Base-by-base conservation (phyloP, 148 eudicot genomes). In the Camellia sinensis region DNA sequence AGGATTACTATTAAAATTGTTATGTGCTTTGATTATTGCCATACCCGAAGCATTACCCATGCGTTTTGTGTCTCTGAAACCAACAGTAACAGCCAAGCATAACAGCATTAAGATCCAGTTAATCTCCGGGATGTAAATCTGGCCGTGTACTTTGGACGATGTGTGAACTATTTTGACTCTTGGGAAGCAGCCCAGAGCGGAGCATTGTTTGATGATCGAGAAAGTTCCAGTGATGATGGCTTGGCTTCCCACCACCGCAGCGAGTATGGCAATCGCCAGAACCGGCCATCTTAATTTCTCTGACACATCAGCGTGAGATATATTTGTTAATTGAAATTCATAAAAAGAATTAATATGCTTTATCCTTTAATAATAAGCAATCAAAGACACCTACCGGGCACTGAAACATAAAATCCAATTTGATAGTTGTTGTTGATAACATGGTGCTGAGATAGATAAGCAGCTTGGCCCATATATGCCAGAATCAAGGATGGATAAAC, bases 381-480 rank as follows among this genome's bases (percentile, higher is more conserved):
- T 11, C 37, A 15, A 74, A 50, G 5, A 45, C 62, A 64, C 80
- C 40, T 88, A 96, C 99, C 92, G 57, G 99, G 99, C 59, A 96
- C 99, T 56, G 99, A 96, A 50, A 96, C 92, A 74, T 96, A 96
- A 86, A 96, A 96, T 78, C 99, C 99, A 62, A 96, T 84, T 37
- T 43, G 84, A 79, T 89, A 92, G 74, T 77, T 83, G 57, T 80
- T 76, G 70, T 84, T 85, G 41, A 88, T 63, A 53, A 61, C 85
- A 82, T 94, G 99, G 80, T 96, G 97, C 77, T 69, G 83, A 54
- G 99, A 96, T 45, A 96, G 88, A 83, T 93, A 96, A 21, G 99
- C 99, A 72, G 99, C 99, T 92, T 96, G 99, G 13, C 99, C 99
- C 99, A 96, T 96, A 68, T 96, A 96, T 72, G 99, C 99, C 53